These are phyloP conservation scores for Aspergillus alliaceus DNA, from an alignment of 2,329 filamentous ascomycete species.

Conservation along the genomic window DNA sequence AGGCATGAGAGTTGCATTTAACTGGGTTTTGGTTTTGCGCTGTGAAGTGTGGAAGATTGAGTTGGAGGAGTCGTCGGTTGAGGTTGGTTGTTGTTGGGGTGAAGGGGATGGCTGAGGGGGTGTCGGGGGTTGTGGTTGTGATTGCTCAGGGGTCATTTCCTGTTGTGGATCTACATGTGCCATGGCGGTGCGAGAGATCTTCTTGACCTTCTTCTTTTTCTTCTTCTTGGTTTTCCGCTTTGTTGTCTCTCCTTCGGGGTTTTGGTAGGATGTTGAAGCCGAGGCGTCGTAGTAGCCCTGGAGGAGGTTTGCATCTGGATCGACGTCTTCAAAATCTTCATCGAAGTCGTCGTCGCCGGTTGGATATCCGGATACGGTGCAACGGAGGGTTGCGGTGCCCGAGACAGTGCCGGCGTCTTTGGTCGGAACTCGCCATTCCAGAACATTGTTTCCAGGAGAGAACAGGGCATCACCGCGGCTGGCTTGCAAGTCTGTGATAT, in stretches of 20 bases:
- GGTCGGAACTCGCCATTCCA: conserved; percentile 81
- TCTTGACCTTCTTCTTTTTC: conserved; percentile 36
- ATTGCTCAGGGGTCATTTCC: background rate
- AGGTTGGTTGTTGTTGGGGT: conserved; percentile 17
- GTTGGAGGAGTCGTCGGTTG: conserved; percentile 23
- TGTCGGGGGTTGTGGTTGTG: conserved; percentile 13
- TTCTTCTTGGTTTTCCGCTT: conserved; percentile 39
- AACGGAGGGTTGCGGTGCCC: conserved; percentile 72
- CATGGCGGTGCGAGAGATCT: conserved; percentile 25
- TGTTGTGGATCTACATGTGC: background rate
- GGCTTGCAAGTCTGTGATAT: conserved; percentile 77
- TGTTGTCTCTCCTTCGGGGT: conserved; percentile 25
- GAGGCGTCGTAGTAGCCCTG: conserved; percentile 49
- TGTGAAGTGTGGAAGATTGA: conserved; percentile 26
- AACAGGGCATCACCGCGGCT: conserved; percentile 82
- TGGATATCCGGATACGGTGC: conserved; percentile 71
- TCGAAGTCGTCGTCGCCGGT: conserved; percentile 51
- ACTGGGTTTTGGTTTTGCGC: conserved; percentile 50
- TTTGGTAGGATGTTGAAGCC: conserved; percentile 33
- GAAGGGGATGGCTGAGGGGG: conserved; percentile 9
- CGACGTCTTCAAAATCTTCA: conserved; percentile 34
- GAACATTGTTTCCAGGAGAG: conserved; percentile 66
- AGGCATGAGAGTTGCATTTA: conserved; percentile 77
- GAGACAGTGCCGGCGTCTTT: conserved; percentile 71
- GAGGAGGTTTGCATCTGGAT: conserved; percentile 41